Evolutionary conservation across 164 flowering plant genomes (phyloP), one percentile per base, ranked within the genome.

Genomic region (Cinnamomum micranthum): DNA sequence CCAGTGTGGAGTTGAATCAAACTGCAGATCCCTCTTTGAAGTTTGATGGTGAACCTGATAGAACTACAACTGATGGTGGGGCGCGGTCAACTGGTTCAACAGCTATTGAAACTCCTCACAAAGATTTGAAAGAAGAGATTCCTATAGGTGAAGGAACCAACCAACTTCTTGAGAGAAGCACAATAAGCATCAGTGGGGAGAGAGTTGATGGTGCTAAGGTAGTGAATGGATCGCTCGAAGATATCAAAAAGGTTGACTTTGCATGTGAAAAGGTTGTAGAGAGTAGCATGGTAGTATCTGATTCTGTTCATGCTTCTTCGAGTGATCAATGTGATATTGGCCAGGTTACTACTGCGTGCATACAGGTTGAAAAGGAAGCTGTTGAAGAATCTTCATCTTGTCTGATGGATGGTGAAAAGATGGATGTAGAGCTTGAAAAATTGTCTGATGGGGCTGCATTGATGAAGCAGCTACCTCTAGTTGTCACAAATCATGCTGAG

Each of bases 1-100:
- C 87, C 51, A 50, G 80, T 71, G 58, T n/a, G 69, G 75, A 78
- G 71, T 50, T 81, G 77, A 82, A 71, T 24, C 80, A 70, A 63
- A 72, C 72, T 67, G 77, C 50, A 52, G 82, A 77, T 6, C 75
- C 73, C 2, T 77, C 78, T 24, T 66, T 55, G 71, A 87, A 82
- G 72, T 72, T 71, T 67, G 77, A 75, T 50, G 79, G 62, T 25
- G 78, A 73, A 20, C 66, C 68, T 2, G 82, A 75, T 73, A 84
- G 50, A 59, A 17, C 27, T 31, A 59, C 64, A 28, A 47, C 14
- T 47, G 50, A 31, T 68, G 60, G 65, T 23, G 68, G 25, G 63
- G 50, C 28, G 25, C 59, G 41, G 33, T 62, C 62, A 2, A 64
- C 58, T 64, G 63, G 50, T 14, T 51, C 71, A 51, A 10, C 51